Conservation (phyloP, 2,329 filamentous ascomycete species). For the Calonectria multiphialidica region DNA sequence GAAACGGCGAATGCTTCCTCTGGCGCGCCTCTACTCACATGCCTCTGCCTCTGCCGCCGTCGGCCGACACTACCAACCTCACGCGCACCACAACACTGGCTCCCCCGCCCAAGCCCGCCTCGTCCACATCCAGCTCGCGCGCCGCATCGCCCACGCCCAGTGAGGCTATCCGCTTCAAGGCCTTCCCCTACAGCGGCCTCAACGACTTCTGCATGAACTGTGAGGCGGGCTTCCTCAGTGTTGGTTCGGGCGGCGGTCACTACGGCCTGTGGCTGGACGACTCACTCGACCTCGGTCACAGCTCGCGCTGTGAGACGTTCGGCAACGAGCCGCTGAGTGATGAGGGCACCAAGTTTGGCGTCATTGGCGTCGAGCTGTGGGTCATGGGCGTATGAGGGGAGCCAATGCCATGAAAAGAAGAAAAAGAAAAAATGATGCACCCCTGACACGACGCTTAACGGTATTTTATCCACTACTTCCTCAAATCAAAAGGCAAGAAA, state of each 20-base stretch:
- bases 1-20: slow-evolving; percentile 93
- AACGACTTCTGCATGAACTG: slow-evolving; percentile 98
- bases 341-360: slow-evolving; percentile 90
- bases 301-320: slow-evolving; percentile 88
- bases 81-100: slow-evolving; percentile 55
- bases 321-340: slow-evolving; percentile 95
- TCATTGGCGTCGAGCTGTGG: slow-evolving; percentile 94
- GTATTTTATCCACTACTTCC: neutral
- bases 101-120: slow-evolving; percentile 42
- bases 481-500: neutral
- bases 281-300: slow-evolving; percentile 85
- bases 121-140: slow-evolving; percentile 41
- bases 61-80: slow-evolving; percentile 63
- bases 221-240: slow-evolving; percentile 84
- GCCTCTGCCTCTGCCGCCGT: slow-evolving; percentile 64
- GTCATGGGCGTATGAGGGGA: slow-evolving; percentile 73
- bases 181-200: slow-evolving; percentile 93
- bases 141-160: slow-evolving; percentile 62
- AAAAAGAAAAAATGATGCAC: neutral
- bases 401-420: neutral
- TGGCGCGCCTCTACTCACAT: slow-evolving; percentile 71
- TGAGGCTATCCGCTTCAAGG: slow-evolving; percentile 92
- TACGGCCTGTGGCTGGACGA: slow-evolving; percentile 96
- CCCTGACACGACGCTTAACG: neutral
- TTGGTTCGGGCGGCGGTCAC: slow-evolving; percentile 89